Conservation (phyloP, 1,284 basidiomycete genomes). For the Sanguinoderma infundibulare region DNA sequence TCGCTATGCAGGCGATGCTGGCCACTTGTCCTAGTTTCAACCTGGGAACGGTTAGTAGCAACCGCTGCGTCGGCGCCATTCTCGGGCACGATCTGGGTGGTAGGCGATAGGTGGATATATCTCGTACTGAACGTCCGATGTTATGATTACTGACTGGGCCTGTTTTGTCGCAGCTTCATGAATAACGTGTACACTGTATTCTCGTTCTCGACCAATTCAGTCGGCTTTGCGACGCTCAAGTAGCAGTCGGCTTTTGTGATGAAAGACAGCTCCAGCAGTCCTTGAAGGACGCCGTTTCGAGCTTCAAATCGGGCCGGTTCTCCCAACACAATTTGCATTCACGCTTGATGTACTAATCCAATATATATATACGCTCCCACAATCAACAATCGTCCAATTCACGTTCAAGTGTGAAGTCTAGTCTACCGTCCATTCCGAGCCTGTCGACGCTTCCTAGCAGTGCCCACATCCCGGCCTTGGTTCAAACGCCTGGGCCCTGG, state of each 20-base stretch:
- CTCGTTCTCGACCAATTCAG: conserved; percentile 11
- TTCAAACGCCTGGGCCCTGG: too few relatives aligned
- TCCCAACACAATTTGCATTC: too few relatives aligned
- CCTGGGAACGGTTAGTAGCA: conserved; percentile 25
- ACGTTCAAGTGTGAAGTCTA: too few relatives aligned
- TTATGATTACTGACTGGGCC: background rate
- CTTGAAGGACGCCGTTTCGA: too few relatives aligned
- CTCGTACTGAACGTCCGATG: too few relatives aligned
- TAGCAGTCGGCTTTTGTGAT: background rate
- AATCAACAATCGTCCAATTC: too few relatives aligned
- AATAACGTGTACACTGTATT: conserved; percentile 24
- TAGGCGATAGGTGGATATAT: background rate
- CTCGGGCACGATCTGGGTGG: conserved; percentile 20
- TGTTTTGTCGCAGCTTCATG: conserved; percentile 3
- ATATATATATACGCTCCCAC: too few relatives aligned
- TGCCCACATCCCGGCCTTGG: too few relatives aligned
- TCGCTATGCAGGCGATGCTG: background rate
- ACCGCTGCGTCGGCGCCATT: conserved; percentile 34
- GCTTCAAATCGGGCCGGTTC: too few relatives aligned
- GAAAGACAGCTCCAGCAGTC: background rate
- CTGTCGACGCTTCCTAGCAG: too few relatives aligned
- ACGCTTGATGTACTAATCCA: too few relatives aligned
- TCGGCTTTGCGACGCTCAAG: conserved; percentile 18
- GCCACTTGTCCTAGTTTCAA: conserved; percentile 25
- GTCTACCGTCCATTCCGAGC: too few relatives aligned